Base-by-base conservation (phyloP, 2,329 filamentous ascomycete genomes). In the Colletotrichum godetiae region DNA sequence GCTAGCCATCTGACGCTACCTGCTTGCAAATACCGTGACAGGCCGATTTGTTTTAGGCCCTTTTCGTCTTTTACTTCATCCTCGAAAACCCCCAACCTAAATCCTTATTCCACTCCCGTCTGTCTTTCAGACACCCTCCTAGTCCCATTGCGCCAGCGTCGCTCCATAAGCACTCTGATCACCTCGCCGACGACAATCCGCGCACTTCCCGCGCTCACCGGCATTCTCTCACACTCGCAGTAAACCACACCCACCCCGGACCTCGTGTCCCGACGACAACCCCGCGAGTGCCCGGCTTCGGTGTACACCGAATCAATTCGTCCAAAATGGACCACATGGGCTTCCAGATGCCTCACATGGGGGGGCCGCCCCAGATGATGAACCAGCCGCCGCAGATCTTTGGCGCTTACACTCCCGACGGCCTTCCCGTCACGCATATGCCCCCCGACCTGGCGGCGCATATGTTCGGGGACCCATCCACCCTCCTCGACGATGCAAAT, bases 371-470 rank as follows among this genome's bases (percentile, higher is more conserved):
- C 76, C 87, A 89, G 68, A 84, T 93, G 78, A 89, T 92, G 84
- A 90, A 91, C 80, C 91, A 91, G 76, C 89, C 91, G 74, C 90
- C 92, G 35, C 92, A 93, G 80, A 90, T 94, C 67, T 95, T 93
- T 78, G 90, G 91, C 69, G 84, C 84, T 67, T 94, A 92, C 78
- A 82, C 84, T 57, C 83, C 87, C 57, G 91, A 93, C 78, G 89
- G 89, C 60, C 84, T 93, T 68, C 85, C 91, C 11, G 86, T 92
- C 73, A 82, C 85, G 67, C 85, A 90, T 67, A 84, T 89, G 68
- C 87, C 89, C 13, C 85, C 86, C 35, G 90, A 92, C 76, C 82
- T 92, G 66, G 85, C 88, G 37, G 86, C 86, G n/a, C 89, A 90
- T 67, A 88, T 92, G 85, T 91, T 90, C 74, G 85, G 87, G 31